A percentile compares a stretch with the other conserved stretches of the same genome.
These are phyloP conservation scores for Exsudoporus frostii DNA, from an alignment of 768 basidiomycete species.

Conservation along the genomic window DNA sequence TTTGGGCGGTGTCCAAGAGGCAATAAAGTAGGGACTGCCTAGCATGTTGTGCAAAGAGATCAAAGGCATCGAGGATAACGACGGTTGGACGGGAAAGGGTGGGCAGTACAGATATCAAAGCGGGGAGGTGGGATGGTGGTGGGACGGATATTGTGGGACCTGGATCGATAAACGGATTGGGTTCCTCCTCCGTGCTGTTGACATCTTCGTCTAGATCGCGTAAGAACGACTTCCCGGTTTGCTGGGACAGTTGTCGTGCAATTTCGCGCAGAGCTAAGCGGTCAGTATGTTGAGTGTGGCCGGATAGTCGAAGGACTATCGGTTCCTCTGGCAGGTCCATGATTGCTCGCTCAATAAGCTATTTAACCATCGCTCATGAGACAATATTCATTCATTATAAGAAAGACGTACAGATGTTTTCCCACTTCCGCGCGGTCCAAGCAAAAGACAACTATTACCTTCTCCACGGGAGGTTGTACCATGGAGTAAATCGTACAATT, in stretches of 20 bases:
- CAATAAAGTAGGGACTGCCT: constrained; percentile 94
- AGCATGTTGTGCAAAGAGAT: constrained; percentile 88
- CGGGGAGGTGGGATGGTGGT: constrained; percentile 67
- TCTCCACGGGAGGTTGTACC: constrained; percentile 81
- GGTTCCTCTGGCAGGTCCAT: constrained; percentile 45
- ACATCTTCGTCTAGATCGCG: constrained; percentile 31
- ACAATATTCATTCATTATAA: neutral
- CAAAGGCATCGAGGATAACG: constrained; percentile 87
- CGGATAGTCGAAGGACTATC: constrained; percentile 79
- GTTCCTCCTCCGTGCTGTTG: constrained; percentile 38
- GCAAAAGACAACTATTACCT: constrained; percentile 88
- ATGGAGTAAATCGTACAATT: constrained; percentile 59
- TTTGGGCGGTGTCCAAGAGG: constrained; percentile 90
- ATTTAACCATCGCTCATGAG: constrained; percentile 1
- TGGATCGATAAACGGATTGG: constrained; percentile 50
- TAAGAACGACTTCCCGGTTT: constrained; percentile 64
- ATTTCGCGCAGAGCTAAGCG: constrained; percentile 90
- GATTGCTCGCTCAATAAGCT: constrained; percentile 66
- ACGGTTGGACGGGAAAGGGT: constrained; percentile 78
- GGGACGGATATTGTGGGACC: constrained; percentile 42
- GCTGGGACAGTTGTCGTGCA: constrained; percentile 74
- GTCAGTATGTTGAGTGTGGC: constrained; percentile 82
- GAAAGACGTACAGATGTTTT: constrained; percentile 62
- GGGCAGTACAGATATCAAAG: constrained; percentile 72
- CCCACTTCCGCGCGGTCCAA: constrained; percentile 84